Percentiles rank a stretch among this genome's conserved stretches.
phyloP scores from a whole-genome alignment of 148 eudicot genomes.

The Linanthus parryae region DNA sequence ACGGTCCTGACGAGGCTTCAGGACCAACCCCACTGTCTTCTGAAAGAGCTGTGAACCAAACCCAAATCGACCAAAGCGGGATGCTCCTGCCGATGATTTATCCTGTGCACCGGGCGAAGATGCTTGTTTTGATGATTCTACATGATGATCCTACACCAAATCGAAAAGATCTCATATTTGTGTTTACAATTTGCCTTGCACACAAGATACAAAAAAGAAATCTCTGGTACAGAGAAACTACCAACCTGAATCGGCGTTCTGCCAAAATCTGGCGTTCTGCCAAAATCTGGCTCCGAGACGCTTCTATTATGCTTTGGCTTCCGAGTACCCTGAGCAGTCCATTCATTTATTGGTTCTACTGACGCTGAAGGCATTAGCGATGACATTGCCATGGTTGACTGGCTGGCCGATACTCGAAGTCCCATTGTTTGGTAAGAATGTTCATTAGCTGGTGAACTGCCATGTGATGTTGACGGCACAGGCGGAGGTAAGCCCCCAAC shows the following conservation, averaged over 20 bases:
- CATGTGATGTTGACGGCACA: conserved; percentile 35
- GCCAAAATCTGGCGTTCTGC: conserved; percentile 62
- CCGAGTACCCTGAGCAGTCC: conserved; percentile 44
- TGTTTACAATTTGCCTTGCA: background rate
- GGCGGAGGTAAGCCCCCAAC: conserved; percentile 88
- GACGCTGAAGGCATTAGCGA: conserved; percentile 63
- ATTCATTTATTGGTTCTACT: conserved; percentile 56
- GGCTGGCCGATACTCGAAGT: conserved; percentile 63
- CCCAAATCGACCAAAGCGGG: conserved; percentile 62
- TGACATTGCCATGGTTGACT: conserved; percentile 91
- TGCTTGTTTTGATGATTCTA: conserved; percentile 43
- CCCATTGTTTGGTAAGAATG: conserved; percentile 36
- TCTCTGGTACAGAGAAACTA: conserved; percentile 7
- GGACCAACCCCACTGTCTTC: conserved; percentile 74
- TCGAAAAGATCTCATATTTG: conserved; percentile 5
- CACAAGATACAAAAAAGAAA: too few species aligned
- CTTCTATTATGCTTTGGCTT: conserved; percentile 65
- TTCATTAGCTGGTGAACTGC: conserved; percentile 38
- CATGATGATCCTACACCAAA: conserved; percentile 32
- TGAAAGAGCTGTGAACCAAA: conserved; percentile 72
- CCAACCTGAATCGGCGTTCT: too few species aligned
- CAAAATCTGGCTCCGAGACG: conserved; percentile 81
- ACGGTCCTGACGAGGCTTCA: conserved; percentile 53
- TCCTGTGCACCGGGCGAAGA: conserved; percentile 35
- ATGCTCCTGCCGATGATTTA: conserved; percentile 47